Conservation (phyloP, 257 asterid species). For the Nicotiana attenuata region DNA sequence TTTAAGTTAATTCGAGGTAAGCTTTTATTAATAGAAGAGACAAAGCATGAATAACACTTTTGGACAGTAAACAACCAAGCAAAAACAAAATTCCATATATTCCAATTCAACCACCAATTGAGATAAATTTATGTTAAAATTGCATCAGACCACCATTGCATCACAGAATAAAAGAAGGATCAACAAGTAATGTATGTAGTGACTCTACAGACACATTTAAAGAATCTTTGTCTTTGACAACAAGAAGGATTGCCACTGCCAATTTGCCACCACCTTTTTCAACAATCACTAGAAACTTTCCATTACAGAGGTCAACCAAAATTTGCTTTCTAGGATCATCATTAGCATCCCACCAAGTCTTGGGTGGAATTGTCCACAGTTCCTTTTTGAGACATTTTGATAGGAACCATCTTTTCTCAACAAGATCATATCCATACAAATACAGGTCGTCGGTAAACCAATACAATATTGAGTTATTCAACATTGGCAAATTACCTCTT, state of each 20-base stretch:
- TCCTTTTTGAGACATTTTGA: not conserved
- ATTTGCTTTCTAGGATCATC: too few species aligned
- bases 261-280: too few species aligned
- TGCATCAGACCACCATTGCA: not conserved
- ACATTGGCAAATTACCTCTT: too few species aligned
- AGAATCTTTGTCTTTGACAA: not conserved
- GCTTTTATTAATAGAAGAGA: too few species aligned
- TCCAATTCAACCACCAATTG: too few species aligned
- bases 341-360: rapidly evolving
- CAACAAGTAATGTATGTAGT: not conserved
- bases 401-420: not conserved
- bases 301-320: not conserved
- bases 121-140: not conserved
- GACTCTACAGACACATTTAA: not conserved
- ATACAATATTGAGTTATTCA: not conserved
- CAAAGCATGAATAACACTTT: too few species aligned
- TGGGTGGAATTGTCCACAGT: not conserved
- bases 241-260: not conserved
- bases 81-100: too few species aligned
- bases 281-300: not conserved
- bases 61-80: too few species aligned
- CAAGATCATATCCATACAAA: not conserved
- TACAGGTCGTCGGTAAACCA: not conserved
- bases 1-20: too few species aligned
- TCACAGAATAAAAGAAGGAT: too few species aligned